These are phyloP conservation scores for Golovinomyces cichoracearum DNA, from an alignment of 2,329 filamentous ascomycete genomes.

Conservation along the genomic window DNA sequence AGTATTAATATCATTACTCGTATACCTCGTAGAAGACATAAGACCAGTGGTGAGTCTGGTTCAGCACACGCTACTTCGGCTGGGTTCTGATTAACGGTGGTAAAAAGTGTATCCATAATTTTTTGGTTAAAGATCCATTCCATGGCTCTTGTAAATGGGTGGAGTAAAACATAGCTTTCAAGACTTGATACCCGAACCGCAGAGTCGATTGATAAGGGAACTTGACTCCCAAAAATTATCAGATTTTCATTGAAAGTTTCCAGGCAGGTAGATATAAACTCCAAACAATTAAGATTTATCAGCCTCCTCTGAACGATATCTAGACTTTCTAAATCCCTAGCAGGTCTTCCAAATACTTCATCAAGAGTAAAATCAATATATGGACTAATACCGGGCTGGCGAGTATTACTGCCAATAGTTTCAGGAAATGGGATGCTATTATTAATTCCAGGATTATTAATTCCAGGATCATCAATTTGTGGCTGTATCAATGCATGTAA, in stretches of 20 bases:
- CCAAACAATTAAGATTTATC: constrained; percentile 54
- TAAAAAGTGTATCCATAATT: constrained; percentile 55
- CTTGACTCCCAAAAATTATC: constrained; percentile 58
- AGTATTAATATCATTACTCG: constrained; percentile 63
- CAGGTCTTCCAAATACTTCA: constrained; percentile 39
- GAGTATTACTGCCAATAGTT: constrained; percentile 47
- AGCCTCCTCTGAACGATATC: constrained; percentile 42
- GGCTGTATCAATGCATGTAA: constrained; percentile 48
- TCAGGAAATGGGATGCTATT: constrained; percentile 72
- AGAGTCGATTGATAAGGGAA: constrained; percentile 46
- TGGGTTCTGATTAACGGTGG: constrained; percentile 50
- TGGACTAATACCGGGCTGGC: constrained; percentile 65
- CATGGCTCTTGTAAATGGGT: constrained; percentile 86
- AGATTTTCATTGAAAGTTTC: constrained; percentile 83
- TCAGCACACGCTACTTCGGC: constrained; percentile 44
- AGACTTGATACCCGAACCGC: constrained; percentile 51
- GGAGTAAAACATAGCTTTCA: constrained; percentile 55
- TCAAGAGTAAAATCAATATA: constrained; percentile 83
- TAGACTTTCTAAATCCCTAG: constrained; percentile 26
- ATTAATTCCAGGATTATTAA: constrained; percentile 23
- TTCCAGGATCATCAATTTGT: constrained; percentile 28
- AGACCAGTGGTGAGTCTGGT: constrained; percentile 55
- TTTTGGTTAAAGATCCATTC: constrained; percentile 95
- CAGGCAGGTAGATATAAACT: constrained; percentile 58
- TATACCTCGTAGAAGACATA: constrained; percentile 54